These are phyloP conservation scores for Diaporthe sp. DNA, from an alignment of 2,329 filamentous ascomycete genomes.

Conservation along the genomic window DNA sequence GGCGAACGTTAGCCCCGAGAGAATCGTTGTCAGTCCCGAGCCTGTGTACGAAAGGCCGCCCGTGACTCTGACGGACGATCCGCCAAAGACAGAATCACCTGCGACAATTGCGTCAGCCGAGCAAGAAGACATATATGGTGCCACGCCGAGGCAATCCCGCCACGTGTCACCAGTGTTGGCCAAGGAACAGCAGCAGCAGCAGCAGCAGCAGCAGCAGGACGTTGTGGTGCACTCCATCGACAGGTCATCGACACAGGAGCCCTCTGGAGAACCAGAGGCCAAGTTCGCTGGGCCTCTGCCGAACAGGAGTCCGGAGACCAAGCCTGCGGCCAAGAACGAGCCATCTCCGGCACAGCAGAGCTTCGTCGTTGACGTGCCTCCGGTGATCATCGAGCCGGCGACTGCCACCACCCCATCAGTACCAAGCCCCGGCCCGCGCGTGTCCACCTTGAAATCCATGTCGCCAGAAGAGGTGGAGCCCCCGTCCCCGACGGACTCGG, in stretches of 20 bases:
- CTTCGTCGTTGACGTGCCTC: constrained; percentile 32
- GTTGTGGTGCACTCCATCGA: constrained; percentile 12
- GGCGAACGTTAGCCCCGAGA: neutral
- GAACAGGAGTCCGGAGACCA: constrained; percentile 30
- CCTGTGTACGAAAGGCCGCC: constrained; percentile 29
- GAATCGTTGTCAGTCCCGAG: constrained; percentile 28
- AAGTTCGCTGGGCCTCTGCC: constrained; percentile 40
- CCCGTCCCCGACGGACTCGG: constrained; percentile 40
- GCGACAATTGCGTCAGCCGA: constrained; percentile 40
- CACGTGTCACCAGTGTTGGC: constrained; percentile 24
- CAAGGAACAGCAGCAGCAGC: constrained; percentile 28
- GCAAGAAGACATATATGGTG: constrained; percentile 53
- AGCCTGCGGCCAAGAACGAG: constrained; percentile 31
- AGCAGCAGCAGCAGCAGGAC: constrained; percentile 37
- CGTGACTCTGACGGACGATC: constrained; percentile 41
- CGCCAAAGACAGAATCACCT: constrained; percentile 33
- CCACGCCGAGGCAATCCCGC: constrained; percentile 46
- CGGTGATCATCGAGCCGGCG: constrained; percentile 24
- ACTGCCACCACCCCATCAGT: constrained; percentile 31
- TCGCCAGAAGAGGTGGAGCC: neutral
- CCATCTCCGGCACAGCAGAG: constrained; percentile 34
- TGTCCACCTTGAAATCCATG: neutral
- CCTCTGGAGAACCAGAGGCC: constrained; percentile 31
- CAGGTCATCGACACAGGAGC: constrained; percentile 24
- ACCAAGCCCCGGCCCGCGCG: constrained; percentile 42